These are phyloP conservation scores for Geoglossum glabrum DNA, from an alignment of 495 filamentous ascomycete species.

Conservation along the genomic window DNA sequence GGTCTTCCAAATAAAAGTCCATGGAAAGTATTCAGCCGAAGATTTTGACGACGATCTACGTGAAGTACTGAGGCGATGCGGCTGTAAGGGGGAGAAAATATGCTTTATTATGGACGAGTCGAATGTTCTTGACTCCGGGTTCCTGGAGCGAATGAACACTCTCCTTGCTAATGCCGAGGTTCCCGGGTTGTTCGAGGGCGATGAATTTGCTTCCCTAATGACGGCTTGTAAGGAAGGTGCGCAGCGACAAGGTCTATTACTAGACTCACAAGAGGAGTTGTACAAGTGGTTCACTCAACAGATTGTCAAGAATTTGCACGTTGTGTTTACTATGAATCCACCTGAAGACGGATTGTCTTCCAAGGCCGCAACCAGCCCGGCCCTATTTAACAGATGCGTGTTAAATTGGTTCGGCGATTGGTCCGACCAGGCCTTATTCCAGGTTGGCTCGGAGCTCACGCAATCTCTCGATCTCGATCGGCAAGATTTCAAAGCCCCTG, in stretches of 20 bases:
- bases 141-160: conserved; percentile 98
- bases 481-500: conserved; percentile 64
- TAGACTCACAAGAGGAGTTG: conserved; percentile 93
- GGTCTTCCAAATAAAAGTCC: conserved; percentile 98
- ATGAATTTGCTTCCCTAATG: conserved; percentile 91
- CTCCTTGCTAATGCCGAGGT: conserved; percentile 95
- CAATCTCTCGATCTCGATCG: conserved; percentile 88
- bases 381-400: conserved; percentile 95
- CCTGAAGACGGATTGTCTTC: conserved; percentile 86
- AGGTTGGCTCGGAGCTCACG: conserved; percentile 88
- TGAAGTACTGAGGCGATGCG: conserved; percentile 78
- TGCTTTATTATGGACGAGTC: conserved; percentile 99
- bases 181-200: conserved; percentile 91
- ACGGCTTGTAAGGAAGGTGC: conserved; percentile 96
- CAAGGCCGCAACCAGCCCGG: conserved; percentile 91
- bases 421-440: conserved; percentile 97
- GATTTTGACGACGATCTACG: conserved; percentile 97
- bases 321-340: conserved; percentile 99
- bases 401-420: conserved; percentile 99
- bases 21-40: conserved; percentile 93
- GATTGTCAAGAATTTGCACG: conserved; percentile 95
- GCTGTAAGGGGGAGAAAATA: conserved; percentile 97
- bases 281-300: conserved; percentile 99
- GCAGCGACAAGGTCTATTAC: conserved; percentile 79
- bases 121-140: conserved; percentile 94